Percentiles rank a stretch among this genome's conserved stretches.
Conservation (phyloP, 345 rosid genomes). For the Abelmoschus esculentus region DNA sequence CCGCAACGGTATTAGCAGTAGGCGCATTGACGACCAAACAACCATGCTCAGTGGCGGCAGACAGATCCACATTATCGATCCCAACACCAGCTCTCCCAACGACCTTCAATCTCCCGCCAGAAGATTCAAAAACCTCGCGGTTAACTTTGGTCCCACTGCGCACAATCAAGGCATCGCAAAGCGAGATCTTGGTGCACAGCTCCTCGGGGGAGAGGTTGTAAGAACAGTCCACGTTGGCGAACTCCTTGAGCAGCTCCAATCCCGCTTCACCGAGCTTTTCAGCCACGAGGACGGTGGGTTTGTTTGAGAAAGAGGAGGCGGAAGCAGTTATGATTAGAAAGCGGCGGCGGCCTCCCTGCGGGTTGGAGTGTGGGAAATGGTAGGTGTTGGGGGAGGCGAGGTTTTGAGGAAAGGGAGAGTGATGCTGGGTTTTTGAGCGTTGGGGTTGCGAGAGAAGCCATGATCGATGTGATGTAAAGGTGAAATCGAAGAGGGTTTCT, state of each 20-base stretch:
- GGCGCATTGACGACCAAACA: slow-evolving; percentile 92
- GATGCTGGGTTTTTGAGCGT: slow-evolving; percentile 24
- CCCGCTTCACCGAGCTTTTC: slow-evolving; percentile 88
- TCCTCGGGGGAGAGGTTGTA: slow-evolving; percentile 80
- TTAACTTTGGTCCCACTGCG: slow-evolving; percentile 75
- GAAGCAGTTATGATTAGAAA: slow-evolving; percentile 21
- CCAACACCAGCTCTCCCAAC: slow-evolving; percentile 96
- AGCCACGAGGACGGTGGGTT: slow-evolving; percentile 73
- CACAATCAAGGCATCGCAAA: slow-evolving; percentile 77
- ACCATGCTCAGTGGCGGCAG: slow-evolving; percentile 84
- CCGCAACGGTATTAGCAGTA: slow-evolving; percentile 86
- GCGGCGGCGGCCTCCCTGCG: slow-evolving; percentile 13
- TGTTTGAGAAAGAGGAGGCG: slow-evolving; percentile 31
- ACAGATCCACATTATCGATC: slow-evolving; percentile 88
- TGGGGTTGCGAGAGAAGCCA: slow-evolving; percentile 31
- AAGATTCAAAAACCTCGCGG: slow-evolving; percentile 74
- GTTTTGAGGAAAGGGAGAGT: slow-evolving; percentile 30
- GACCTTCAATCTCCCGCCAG: slow-evolving; percentile 73
- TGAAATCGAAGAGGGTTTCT: background rate
- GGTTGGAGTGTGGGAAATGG: slow-evolving; percentile 17
- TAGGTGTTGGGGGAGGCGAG: slow-evolving; percentile 16
- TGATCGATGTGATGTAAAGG: background rate
- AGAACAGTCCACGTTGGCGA: slow-evolving; percentile 70
- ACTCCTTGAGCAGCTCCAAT: slow-evolving; percentile 43
- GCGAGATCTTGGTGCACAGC: slow-evolving; percentile 86